Evolutionary conservation across 345 rosid genomes (phyloP).

Genomic region (Hypericum androsaemum): DNA sequence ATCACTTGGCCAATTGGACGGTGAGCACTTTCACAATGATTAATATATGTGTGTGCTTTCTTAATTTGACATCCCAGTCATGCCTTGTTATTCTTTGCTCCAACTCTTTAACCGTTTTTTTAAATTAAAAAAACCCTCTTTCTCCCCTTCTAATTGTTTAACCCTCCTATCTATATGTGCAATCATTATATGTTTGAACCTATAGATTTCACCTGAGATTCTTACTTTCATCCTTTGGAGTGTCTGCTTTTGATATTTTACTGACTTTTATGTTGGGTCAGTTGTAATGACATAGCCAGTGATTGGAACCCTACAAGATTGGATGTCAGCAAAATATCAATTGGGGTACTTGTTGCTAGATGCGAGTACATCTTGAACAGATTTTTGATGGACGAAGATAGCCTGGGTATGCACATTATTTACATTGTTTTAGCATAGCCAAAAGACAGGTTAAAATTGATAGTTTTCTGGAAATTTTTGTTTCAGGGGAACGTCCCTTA

Average conservation of each 20-base stretch:
- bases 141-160: no score
- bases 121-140: no score
- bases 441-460: no score
- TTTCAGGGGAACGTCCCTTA: constrained; percentile 57
- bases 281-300: constrained; percentile 37
- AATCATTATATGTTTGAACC: no score
- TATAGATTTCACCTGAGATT: no score
- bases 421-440: no score
- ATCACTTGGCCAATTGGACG: neutral
- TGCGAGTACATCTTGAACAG: constrained; percentile 63
- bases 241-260: no score
- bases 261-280: constrained; percentile 14
- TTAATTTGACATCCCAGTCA: constrained; percentile 11
- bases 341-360: constrained; percentile 51
- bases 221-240: no score
- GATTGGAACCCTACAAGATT: constrained; percentile 54
- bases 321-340: constrained; percentile 68
- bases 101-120: no score
- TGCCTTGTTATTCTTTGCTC: no score
- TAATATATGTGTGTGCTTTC: neutral
- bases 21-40: neutral
- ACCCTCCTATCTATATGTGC: no score
- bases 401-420: constrained; percentile 40
- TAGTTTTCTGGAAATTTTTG: no score
- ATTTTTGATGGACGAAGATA: constrained; percentile 61